phyloP scores from a whole-genome alignment of 352 stramenopile genomes.

The Phytophthora kernoviae region DNA sequence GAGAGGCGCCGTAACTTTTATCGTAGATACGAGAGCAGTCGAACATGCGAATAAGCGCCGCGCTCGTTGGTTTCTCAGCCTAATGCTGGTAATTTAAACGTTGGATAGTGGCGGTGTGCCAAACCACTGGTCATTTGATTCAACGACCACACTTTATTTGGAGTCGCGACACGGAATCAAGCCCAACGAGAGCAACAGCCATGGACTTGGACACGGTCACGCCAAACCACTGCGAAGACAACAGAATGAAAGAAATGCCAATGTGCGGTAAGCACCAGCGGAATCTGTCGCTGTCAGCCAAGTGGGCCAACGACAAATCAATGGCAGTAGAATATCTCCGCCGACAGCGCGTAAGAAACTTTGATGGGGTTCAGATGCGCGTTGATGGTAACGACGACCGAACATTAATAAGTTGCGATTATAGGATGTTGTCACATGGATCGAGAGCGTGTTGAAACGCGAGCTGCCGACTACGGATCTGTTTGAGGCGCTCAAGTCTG shows the following conservation, averaged over 20 bases:
- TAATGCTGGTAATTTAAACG: background rate
- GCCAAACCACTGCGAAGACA: slow-evolving; percentile 34
- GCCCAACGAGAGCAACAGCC: slow-evolving; percentile 1
- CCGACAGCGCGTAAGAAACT: slow-evolving; percentile 52
- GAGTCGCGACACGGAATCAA: slow-evolving; percentile 20
- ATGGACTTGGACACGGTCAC: slow-evolving; percentile 52
- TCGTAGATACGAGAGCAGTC: slow-evolving; percentile 1
- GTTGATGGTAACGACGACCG: background rate
- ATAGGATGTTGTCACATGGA: slow-evolving; percentile 76
- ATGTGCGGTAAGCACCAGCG: slow-evolving; percentile 77
- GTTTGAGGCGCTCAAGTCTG: slow-evolving; percentile 71
- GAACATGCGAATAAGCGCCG: slow-evolving; percentile 10
- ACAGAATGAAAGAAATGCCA: slow-evolving; percentile 39
- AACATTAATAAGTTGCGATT: background rate
- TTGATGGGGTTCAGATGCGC: background rate
- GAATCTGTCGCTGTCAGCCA: slow-evolving; percentile 69
- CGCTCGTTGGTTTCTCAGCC: slow-evolving; percentile 31
- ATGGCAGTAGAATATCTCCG: slow-evolving; percentile 80
- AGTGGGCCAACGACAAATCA: slow-evolving; percentile 76
- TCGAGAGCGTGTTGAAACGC: slow-evolving; percentile 65
- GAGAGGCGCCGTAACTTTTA: no score
- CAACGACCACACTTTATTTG: slow-evolving; percentile 25
- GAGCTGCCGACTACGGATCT: slow-evolving; percentile 62
- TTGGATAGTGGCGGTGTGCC: slow-evolving; percentile 6
- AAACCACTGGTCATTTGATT: background rate